Evolutionary conservation across 2,329 filamentous ascomycete species (phyloP).

Genomic region (Clarireedia hainanense): DNA sequence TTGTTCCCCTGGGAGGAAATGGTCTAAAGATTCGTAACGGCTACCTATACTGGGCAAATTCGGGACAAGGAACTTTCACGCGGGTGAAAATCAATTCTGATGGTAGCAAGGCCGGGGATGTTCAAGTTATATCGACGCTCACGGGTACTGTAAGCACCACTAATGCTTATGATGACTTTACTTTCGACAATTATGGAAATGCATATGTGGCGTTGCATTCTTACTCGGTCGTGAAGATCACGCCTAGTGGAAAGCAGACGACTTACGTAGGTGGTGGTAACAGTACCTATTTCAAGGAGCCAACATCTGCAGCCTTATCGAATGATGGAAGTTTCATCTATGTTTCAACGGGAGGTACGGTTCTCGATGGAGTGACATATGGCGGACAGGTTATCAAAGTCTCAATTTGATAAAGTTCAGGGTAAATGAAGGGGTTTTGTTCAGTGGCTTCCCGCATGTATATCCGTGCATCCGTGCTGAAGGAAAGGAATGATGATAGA

Average conservation of each 20-base stretch:
- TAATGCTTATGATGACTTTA: constrained; percentile 15
- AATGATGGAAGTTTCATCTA: neutral
- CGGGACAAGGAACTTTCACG: constrained; percentile 11
- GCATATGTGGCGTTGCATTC: constrained; percentile 16
- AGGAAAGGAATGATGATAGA: too few species aligned
- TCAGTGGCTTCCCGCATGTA: too few species aligned
- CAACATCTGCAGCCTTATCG: neutral
- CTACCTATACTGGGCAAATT: constrained; percentile 25
- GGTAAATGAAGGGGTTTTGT: too few species aligned
- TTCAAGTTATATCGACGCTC: constrained; percentile 8
- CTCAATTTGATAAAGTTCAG: neutral
- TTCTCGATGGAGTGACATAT: neutral
- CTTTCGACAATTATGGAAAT: neutral
- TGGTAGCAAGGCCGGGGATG: constrained; percentile 8
- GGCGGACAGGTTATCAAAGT: neutral
- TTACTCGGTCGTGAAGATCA: constrained; percentile 11
- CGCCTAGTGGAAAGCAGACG: constrained; percentile 1
- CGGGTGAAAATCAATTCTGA: constrained; percentile 8
- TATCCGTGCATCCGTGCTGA: too few species aligned
- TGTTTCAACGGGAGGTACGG: neutral
- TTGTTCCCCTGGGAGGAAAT: constrained; percentile 21
- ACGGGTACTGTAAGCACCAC: neutral
- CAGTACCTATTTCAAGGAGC: neutral
- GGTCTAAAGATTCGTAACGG: constrained; percentile 16
- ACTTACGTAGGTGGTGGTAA: neutral